Conservation (phyloP, 2,329 filamentous ascomycete species). For the Pyrenophora tritici-repentis region DNA sequence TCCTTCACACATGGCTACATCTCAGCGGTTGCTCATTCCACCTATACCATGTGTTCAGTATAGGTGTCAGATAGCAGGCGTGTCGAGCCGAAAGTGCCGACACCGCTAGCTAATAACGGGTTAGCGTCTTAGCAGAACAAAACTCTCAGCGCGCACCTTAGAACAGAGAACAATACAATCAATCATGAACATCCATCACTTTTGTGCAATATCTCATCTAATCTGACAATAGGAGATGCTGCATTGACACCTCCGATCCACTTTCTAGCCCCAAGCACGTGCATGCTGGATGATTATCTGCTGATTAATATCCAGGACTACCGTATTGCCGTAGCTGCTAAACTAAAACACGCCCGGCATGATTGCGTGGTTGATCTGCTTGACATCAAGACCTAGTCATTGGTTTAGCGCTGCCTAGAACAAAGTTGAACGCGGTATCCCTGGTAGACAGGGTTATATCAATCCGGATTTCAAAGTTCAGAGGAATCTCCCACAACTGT, state of each 20-base stretch:
- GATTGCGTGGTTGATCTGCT: not conserved
- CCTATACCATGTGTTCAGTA: not conserved
- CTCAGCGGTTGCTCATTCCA: not conserved
- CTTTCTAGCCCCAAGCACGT: not conserved
- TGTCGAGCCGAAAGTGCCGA: no score
- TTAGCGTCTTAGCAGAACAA: no score
- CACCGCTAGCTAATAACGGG: no score
- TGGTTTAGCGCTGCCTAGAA: slow-evolving; percentile 10
- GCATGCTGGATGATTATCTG: not conserved
- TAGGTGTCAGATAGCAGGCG: no score
- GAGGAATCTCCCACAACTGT: no score
- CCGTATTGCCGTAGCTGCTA: not conserved
- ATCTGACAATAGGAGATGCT: no score
- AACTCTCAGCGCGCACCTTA: no score
- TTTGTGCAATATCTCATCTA: no score
- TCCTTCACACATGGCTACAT: not conserved
- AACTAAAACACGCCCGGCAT: not conserved
- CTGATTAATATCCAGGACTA: not conserved
- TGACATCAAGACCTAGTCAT: not conserved
- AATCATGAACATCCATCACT: no score
- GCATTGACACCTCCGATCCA: not conserved
- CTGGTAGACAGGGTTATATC: slow-evolving; percentile 4
- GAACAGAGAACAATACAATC: no score
- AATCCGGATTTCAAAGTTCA: no score
- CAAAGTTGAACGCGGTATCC: slow-evolving; percentile 6